phyloP scores from a whole-genome alignment of 345 rosid species.

The Geranium rotundifolium region DNA sequence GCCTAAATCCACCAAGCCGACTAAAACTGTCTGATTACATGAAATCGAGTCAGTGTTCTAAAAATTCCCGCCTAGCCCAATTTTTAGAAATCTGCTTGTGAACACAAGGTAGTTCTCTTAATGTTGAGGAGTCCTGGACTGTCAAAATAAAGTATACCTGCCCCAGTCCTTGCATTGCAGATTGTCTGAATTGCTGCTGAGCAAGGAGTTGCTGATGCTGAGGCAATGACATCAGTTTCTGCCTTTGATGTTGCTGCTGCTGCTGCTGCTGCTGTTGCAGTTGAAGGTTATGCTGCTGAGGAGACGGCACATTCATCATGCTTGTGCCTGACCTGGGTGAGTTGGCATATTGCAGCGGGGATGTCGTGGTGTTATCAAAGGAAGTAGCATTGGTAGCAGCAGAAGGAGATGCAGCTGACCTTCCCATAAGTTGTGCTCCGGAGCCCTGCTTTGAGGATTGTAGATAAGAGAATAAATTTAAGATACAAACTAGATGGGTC shows the following conservation, averaged over 20 bases:
- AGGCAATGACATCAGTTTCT: conserved; percentile 59
- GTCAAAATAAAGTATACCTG: conserved; percentile 35
- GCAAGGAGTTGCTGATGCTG: conserved; percentile 73
- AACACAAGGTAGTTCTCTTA: background rate
- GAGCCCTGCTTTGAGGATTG: conserved; percentile 33
- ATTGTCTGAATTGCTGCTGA: conserved; percentile 71
- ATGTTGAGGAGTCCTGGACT: background rate
- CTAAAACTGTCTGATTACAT: no score
- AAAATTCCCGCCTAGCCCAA: no score
- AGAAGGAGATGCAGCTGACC: conserved; percentile 86
- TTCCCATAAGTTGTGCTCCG: conserved; percentile 63
- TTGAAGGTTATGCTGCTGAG: conserved; percentile 65
- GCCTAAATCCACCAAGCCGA: no score
- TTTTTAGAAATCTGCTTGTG: no score
- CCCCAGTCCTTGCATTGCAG: conserved; percentile 58
- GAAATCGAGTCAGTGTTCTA: no score
- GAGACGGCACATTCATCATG: conserved; percentile 77
- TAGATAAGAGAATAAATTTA: conserved; percentile 9
- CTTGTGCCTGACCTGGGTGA: conserved; percentile 75
- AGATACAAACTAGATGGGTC: background rate
- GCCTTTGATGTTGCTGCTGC: conserved; percentile 45
- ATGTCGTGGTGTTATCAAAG: conserved; percentile 61
- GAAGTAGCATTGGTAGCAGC: conserved; percentile 39
- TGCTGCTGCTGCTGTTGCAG: conserved; percentile 25
- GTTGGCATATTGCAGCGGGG: conserved; percentile 81